Evolutionary conservation across 768 basidiomycete species (phyloP).

Genomic region (Punctularia strigosozonata): DNA sequence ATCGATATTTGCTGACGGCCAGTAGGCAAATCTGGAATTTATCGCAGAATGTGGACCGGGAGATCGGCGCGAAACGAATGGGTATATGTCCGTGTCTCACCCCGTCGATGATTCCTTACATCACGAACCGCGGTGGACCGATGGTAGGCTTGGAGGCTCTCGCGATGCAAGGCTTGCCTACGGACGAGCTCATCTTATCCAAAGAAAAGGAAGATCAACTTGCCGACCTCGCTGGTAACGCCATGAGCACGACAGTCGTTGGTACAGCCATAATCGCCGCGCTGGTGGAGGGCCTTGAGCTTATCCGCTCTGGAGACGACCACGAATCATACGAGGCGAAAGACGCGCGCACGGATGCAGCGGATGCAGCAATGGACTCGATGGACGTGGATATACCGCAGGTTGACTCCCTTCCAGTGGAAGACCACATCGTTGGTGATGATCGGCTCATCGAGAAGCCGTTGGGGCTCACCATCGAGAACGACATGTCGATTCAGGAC

Average conservation of each 20-base stretch:
- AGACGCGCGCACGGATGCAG: constrained; percentile 18
- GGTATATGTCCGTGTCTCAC: constrained; percentile 92
- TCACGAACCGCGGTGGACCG: constrained; percentile 91
- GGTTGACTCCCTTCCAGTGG: constrained; percentile 18
- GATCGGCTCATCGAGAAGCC: constrained; percentile 50
- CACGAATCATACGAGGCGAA: constrained; percentile 58
- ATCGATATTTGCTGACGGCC: constrained; percentile 1
- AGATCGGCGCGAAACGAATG: constrained; percentile 65
- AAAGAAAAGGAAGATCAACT: constrained; percentile 90
- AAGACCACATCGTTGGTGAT: constrained; percentile 59
- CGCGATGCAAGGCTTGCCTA: constrained; percentile 88
- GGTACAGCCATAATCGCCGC: constrained; percentile 83
- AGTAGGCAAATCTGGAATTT: constrained; percentile 86
- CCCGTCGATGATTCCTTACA: constrained; percentile 93
- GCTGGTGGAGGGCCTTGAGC: constrained; percentile 50
- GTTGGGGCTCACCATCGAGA: constrained; percentile 54
- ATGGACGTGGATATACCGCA: constrained; percentile 39
- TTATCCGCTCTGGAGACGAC: constrained; percentile 59
- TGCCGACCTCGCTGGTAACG: constrained; percentile 91
- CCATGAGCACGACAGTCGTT: constrained; percentile 96
- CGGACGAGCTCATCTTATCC: constrained; percentile 84
- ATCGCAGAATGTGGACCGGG: constrained; percentile 92
- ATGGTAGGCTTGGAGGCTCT: constrained; percentile 91
- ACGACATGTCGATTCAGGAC: constrained; percentile 30
- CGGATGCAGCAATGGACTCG: no score